Percentiles rank a stretch among this genome's conserved stretches.
phyloP scores from a whole-genome alignment of 768 basidiomycete species.

The Ramaria sp. region DNA sequence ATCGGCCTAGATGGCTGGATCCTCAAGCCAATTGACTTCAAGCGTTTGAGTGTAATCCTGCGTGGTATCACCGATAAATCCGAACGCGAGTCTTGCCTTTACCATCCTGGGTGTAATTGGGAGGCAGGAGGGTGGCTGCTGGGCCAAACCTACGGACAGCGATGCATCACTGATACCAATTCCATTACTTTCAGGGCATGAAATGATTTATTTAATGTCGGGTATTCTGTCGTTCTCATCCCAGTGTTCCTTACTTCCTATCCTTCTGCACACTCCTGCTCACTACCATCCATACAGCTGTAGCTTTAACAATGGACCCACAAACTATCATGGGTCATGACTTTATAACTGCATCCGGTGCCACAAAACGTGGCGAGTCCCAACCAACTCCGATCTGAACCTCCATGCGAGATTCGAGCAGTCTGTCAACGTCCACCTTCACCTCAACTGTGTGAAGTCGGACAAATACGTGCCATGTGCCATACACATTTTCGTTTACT shows the following conservation, averaged over 20 bases:
- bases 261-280: not conserved
- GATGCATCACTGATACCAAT: not conserved
- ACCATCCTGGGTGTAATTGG: no score
- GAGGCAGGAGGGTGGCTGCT: not conserved
- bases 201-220: not conserved
- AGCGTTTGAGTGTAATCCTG: conserved; percentile 31
- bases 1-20: conserved; percentile 34
- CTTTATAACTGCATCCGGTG: not conserved
- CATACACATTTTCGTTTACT: conserved; percentile 14
- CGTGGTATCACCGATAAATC: conserved; percentile 41
- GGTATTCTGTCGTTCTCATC: not conserved
- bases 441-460: conserved; percentile 10
- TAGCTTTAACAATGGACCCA: not conserved
- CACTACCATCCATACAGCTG: not conserved
- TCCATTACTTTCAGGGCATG: not conserved
- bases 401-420: not conserved
- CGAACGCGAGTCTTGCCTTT: no score
- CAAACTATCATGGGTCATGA: no score
- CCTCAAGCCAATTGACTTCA: no score
- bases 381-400: not conserved
- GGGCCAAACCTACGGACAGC: not conserved
- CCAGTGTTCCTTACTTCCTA: not conserved
- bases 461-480: conserved; percentile 2
- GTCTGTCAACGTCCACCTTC: not conserved
- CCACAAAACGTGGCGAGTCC: not conserved